A percentile compares a stretch with the other conserved stretches of the same genome.
phyloP scores from a whole-genome alignment of 192 early-diverging fungal species.

The Backusella tarrabulga region DNA sequence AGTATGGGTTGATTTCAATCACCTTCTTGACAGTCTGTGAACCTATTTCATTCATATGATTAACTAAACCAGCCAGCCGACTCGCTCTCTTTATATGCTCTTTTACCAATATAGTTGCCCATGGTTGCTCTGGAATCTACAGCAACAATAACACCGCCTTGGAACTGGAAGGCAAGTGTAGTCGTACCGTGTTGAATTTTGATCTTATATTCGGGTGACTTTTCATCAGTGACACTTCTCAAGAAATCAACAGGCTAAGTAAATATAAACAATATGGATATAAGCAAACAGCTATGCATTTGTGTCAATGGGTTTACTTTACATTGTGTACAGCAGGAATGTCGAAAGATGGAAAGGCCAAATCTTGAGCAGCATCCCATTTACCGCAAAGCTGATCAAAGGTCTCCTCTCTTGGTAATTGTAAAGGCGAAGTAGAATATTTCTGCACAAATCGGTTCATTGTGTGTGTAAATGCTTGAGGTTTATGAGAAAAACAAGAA shows the following conservation, averaged over 20 bases:
- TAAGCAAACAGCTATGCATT: neutral
- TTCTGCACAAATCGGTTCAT: conserved; percentile 35
- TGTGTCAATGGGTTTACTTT: conserved; percentile 1
- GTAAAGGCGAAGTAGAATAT: conserved; percentile 30
- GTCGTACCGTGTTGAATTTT: conserved; percentile 97
- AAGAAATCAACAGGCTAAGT: conserved; percentile 84
- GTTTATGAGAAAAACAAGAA: neutral
- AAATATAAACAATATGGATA: neutral
- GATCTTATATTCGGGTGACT: conserved; percentile 76
- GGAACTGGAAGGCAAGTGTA: conserved; percentile 97
- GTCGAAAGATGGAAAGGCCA: conserved; percentile 55
- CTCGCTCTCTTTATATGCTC: too few relatives aligned
- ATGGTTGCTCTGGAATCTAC: conserved; percentile 96
- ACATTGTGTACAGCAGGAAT: conserved; percentile 56
- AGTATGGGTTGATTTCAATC: conserved; percentile 98
- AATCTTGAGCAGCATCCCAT: conserved; percentile 52
- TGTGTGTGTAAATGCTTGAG: neutral
- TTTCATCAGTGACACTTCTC: conserved; percentile 75
- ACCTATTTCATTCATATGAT: conserved; percentile 46
- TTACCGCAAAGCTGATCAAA: conserved; percentile 22
- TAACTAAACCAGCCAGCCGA: too few relatives aligned
- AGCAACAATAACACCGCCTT: conserved; percentile 89
- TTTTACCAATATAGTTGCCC: conserved; percentile 84
- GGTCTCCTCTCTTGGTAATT: conserved; percentile 18
- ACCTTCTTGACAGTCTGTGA: conserved; percentile 98